Evolutionary conservation across 768 basidiomycete species (phyloP).

Genomic region (Boletus patriciae): DNA sequence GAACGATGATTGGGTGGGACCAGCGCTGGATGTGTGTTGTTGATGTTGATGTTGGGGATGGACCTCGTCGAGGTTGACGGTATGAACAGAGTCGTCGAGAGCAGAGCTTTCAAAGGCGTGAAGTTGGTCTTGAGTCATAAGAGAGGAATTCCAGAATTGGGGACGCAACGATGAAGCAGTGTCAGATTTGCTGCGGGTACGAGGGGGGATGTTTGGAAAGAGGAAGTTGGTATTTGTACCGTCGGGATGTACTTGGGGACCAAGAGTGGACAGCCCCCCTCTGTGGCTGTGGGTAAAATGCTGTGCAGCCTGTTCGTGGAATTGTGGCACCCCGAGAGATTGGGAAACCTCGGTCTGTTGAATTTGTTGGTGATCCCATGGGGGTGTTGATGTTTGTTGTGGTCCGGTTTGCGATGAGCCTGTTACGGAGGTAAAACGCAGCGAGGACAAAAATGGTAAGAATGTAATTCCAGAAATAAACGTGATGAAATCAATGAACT

Average conservation of each 20-base stretch:
- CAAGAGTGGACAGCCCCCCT: constrained; percentile 38
- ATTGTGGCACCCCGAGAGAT: constrained; percentile 32
- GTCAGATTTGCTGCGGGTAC: constrained; percentile 61
- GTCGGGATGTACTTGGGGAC: constrained; percentile 34
- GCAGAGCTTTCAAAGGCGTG: constrained; percentile 37
- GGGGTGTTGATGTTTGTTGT: constrained; percentile 36
- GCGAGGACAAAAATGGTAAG: constrained; percentile 29
- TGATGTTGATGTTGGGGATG: constrained; percentile 28
- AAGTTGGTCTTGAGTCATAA: constrained; percentile 39
- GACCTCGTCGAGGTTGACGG: constrained; percentile 33
- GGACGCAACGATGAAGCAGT: constrained; percentile 50
- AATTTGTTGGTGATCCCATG: constrained; percentile 39
- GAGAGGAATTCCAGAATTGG: constrained; percentile 49
- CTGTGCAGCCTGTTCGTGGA: constrained; percentile 32
- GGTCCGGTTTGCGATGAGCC: constrained; percentile 32
- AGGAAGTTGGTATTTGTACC: constrained; percentile 40
- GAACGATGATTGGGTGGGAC: constrained; percentile 29
- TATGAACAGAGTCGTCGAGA: constrained; percentile 37
- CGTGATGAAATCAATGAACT: constrained; percentile 36
- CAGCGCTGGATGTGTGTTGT: constrained; percentile 27
- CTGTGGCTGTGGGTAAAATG: constrained; percentile 36
- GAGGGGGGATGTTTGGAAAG: constrained; percentile 39
- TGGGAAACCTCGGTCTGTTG: constrained; percentile 33
- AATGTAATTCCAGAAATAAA: constrained; percentile 33
- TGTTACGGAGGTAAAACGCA: constrained; percentile 31